Conservation (phyloP, 352 stramenopile genomes). For the Globisporangium cederbergense region DNA sequence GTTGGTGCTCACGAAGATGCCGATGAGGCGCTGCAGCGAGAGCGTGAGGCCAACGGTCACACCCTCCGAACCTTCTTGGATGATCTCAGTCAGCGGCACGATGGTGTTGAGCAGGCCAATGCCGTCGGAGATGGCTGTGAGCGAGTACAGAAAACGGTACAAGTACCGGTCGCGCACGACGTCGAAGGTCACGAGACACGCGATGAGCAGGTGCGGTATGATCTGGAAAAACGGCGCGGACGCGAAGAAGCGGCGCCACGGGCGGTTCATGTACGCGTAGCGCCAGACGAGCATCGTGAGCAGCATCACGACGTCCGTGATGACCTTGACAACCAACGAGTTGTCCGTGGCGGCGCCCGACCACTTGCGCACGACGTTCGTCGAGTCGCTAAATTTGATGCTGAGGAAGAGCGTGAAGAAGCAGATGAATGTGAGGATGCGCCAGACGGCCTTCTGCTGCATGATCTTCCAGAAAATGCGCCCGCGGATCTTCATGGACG, state of each 20-base stretch:
- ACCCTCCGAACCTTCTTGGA: constrained; percentile 28
- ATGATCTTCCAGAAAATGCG: constrained; percentile 48
- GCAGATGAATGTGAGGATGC: constrained; percentile 28
- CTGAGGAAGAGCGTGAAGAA: constrained; percentile 42
- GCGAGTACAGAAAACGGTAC: constrained; percentile 18
- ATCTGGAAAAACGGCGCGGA: constrained; percentile 28
- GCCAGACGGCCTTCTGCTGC: constrained; percentile 23
- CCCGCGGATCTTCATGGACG: constrained; percentile 27
- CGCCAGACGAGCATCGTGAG: constrained; percentile 31
- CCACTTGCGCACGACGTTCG: constrained; percentile 5
- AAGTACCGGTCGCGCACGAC: constrained; percentile 22
- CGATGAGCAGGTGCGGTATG: constrained; percentile 24
- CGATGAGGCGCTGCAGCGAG: constrained; percentile 26
- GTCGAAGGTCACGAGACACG: constrained; percentile 18
- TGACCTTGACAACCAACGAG: constrained; percentile 26
- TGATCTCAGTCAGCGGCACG: constrained; percentile 32
- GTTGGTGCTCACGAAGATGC: constrained; percentile 32
- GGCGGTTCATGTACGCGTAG: constrained; percentile 34
- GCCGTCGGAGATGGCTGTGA: constrained; percentile 26
- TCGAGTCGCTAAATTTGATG: constrained; percentile 30
- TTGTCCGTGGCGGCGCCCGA: constrained; percentile 25
- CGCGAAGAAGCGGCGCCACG: constrained; percentile 30
- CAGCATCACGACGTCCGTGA: constrained; percentile 26
- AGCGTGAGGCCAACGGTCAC: constrained; percentile 23
- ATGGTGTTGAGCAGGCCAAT: constrained; percentile 28